These are phyloP conservation scores for Puccinia sorghi DNA, from an alignment of 1,284 basidiomycete genomes.

Conservation along the genomic window DNA sequence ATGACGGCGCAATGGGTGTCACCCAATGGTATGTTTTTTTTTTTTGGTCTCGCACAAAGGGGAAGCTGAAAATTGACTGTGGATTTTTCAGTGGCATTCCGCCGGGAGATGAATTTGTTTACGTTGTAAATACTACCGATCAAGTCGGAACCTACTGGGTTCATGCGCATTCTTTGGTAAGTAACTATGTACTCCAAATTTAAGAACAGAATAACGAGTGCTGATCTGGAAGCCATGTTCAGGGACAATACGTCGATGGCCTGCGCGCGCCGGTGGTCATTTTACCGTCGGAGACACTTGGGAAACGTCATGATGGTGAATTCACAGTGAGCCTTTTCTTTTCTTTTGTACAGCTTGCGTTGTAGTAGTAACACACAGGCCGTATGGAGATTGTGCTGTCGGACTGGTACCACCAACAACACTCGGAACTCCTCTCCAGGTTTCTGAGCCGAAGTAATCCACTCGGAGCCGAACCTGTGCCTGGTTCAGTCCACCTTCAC, in stretches of 20 bases:
- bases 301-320: conserved; percentile 76
- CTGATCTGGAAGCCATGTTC: neutral
- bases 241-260: conserved; percentile 64
- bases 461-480: conserved; percentile 81
- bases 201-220: conserved; percentile 16
- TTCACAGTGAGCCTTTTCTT: conserved; percentile 68
- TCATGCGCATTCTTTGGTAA: conserved; percentile 60
- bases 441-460: conserved; percentile 64
- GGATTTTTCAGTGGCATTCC: conserved; percentile 71
- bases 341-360: too few species aligned
- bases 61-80: neutral
- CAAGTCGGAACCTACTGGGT: conserved; percentile 88
- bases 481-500: conserved; percentile 62
- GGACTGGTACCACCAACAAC: conserved; percentile 66
- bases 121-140: conserved; percentile 75
- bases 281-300: conserved; percentile 63
- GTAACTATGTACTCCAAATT: conserved; percentile 27
- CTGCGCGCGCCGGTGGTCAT: conserved; percentile 76
- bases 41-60: too few species aligned
- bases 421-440: conserved; percentile 64
- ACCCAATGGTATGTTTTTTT: conserved; percentile 69
- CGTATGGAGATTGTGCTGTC: conserved; percentile 26
- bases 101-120: conserved; percentile 70
- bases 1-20: conserved; percentile 79
- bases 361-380: neutral